A percentile compares a stretch with the other conserved stretches of the same genome.
Evolutionary conservation across 2,329 filamentous ascomycete species (phyloP).

Genomic region (Clathrospora elynae): DNA sequence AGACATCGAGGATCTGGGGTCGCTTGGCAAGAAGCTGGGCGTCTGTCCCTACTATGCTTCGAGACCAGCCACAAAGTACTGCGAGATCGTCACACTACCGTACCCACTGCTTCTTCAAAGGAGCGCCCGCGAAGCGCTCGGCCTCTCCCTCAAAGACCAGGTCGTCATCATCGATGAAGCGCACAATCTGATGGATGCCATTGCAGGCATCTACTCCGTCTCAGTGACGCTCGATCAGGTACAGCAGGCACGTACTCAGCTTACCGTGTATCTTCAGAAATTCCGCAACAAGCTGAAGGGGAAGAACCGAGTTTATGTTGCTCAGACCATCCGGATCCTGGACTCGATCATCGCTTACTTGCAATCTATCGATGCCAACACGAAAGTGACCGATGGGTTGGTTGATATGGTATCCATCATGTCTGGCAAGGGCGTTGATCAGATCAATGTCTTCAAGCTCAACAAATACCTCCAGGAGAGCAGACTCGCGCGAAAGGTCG

Average conservation of each 20-base stretch:
- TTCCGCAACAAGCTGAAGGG: constrained; percentile 90
- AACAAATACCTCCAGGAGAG: constrained; percentile 88
- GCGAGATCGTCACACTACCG: constrained; percentile 89
- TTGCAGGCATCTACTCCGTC: constrained; percentile 83
- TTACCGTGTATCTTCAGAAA: constrained; percentile 81
- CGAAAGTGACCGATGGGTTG: constrained; percentile 63
- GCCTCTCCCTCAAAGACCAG: constrained; percentile 83
- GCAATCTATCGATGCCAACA: constrained; percentile 53
- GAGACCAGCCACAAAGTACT: constrained; percentile 76
- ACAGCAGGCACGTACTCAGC: constrained; percentile 71
- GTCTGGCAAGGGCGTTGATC: constrained; percentile 83
- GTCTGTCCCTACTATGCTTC: constrained; percentile 98
- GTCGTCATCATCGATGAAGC: constrained; percentile 97
- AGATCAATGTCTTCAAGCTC: constrained; percentile 91
- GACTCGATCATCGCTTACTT: constrained; percentile 77
- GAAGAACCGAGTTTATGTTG: constrained; percentile 88
- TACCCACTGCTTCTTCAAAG: constrained; percentile 90
- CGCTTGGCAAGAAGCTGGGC: constrained; percentile 75
- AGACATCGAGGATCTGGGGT: constrained; percentile 89
- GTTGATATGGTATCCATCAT: constrained; percentile 75
- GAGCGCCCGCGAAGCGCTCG: constrained; percentile 83
- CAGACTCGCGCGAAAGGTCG: constrained; percentile 91
- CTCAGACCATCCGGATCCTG: constrained; percentile 81
- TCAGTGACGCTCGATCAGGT: constrained; percentile 76
- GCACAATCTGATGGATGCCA: constrained; percentile 96